Evolutionary conservation across 805 yeast species (phyloP), one percentile per base, ranked within the genome.

Genomic region (Ogataea glucozyma): DNA sequence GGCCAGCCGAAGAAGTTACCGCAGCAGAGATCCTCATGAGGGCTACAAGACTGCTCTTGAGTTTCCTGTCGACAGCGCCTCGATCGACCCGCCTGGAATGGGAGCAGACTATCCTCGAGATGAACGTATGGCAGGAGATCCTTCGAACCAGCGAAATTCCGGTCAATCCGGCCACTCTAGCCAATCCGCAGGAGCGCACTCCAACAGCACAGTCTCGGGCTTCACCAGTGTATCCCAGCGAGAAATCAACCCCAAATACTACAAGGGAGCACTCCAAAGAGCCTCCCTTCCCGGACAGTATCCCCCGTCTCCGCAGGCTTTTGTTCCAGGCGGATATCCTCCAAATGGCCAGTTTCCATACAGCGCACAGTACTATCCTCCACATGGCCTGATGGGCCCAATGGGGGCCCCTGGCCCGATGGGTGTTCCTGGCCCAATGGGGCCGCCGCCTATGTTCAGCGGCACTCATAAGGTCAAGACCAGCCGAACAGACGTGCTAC

Each of bases 221-320:
- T 83, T 85, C 62, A 85, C 93, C 1, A 81, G 88, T 40, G 86
- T 85, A 2, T 83, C 90, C 6, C 91, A 85, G 62, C 70, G 91
- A 58, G 89, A 82, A 20, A 72, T 79, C 12, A 85, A 85, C 54
- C 86, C 85, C 13, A 64, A 68, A 20, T 80, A 77, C 51, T 71
- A 67, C 41, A 57, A 65, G 43, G 71, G 69, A 26, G 63, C 64
- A 19, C 53, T 55, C 7, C 57, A 51, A 22, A 61, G 61, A 33
- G 40, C 56, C 6, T 31, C 27, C 14, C 31, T 48, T n/a, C 55
- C 57, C n/a, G 59, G 57, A 4, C 59, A 49, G 32, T 50, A 41
- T 20, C 53, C 43, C 31, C 48, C 43, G n/a, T 47, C 46, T 18
- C 41, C 35, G n/a, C 54, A 38, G 26, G 38, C 13, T 3, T 31